Evolutionary conservation across 441 rosid genomes (phyloP).

Genomic region (Gossypium davidsonii): DNA sequence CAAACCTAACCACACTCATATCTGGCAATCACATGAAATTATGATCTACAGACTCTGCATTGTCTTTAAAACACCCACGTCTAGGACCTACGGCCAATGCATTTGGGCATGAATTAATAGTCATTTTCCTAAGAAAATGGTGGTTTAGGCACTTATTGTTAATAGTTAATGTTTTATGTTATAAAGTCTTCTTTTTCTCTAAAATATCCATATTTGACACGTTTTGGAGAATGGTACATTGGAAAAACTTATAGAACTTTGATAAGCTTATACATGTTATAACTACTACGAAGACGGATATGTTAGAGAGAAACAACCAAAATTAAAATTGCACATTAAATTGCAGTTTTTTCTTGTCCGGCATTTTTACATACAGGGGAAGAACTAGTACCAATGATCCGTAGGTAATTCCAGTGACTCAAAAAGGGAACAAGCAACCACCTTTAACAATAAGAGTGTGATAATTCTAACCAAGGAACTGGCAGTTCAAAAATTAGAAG

Average conservation of each 20-base stretch:
- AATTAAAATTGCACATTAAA: neutral
- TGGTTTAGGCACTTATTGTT: neutral
- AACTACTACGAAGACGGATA: neutral
- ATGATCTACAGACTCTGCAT: neutral
- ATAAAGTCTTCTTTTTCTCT: neutral
- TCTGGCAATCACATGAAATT: neutral
- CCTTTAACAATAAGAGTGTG: neutral
- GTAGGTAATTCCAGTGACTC: neutral
- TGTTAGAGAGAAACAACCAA: neutral
- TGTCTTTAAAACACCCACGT: neutral
- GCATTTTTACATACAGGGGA: neutral
- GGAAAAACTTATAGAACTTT: neutral
- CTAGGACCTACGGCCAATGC: neutral
- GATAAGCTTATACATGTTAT: neutral
- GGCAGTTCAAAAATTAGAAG: constrained; percentile 19
- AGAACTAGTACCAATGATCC: neutral
- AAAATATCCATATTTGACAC: neutral
- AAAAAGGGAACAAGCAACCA: neutral
- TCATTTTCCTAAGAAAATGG: neutral
- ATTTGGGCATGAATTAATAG: neutral
- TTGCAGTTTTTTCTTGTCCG: neutral
- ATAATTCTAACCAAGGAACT: neutral
- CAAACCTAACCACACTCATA: no score
- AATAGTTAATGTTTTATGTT: neutral
- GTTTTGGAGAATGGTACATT: neutral